These are phyloP conservation scores for Colletotrichum echinochloae DNA, from an alignment of 2,329 filamentous ascomycete genomes.

Conservation along the genomic window DNA sequence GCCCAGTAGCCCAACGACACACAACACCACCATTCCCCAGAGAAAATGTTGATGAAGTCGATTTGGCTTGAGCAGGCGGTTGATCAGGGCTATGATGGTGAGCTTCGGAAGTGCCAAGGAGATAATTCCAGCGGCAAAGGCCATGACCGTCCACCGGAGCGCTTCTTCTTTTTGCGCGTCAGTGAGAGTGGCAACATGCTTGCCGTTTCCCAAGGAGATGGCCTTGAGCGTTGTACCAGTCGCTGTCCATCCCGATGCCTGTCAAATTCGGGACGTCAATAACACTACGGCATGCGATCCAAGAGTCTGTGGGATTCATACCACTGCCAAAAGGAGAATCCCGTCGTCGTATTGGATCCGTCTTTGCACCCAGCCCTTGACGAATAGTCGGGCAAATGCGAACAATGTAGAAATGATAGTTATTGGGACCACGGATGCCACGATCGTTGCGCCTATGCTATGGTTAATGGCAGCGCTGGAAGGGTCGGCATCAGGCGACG, in stretches of 20 bases:
- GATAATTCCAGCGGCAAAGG: slow-evolving; percentile 54
- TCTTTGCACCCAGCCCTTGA: slow-evolving; percentile 29
- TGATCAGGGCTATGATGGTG: slow-evolving; percentile 54
- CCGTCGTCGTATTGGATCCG: slow-evolving; percentile 32
- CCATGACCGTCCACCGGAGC: slow-evolving; percentile 51
- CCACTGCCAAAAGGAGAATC: slow-evolving; percentile 21
- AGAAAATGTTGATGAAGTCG: slow-evolving; percentile 50
- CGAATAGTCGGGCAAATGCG: slow-evolving; percentile 23
- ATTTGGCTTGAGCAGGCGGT: slow-evolving; percentile 53
- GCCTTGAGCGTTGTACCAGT: slow-evolving; percentile 42
- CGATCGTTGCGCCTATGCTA: slow-evolving; percentile 20
- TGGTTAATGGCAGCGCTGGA: not conserved
- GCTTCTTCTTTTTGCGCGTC: slow-evolving; percentile 46
- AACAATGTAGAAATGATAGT: slow-evolving; percentile 31
- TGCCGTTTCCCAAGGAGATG: slow-evolving; percentile 53
- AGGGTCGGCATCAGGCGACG: not conserved
- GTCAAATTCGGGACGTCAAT: not conserved
- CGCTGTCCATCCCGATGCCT: slow-evolving; percentile 30
- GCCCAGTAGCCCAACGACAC: slow-evolving; percentile 48
- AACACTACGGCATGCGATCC: not conserved
- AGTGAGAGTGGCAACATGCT: slow-evolving; percentile 50
- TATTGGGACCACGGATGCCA: slow-evolving; percentile 21
- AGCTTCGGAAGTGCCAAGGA: slow-evolving; percentile 56
- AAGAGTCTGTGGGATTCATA: not conserved
- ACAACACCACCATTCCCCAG: slow-evolving; percentile 50